Percentiles rank a stretch among this genome's conserved stretches.
Evolutionary conservation across 2,329 filamentous ascomycete genomes (phyloP).

Genomic region (Cladosporium sphaerospermum): DNA sequence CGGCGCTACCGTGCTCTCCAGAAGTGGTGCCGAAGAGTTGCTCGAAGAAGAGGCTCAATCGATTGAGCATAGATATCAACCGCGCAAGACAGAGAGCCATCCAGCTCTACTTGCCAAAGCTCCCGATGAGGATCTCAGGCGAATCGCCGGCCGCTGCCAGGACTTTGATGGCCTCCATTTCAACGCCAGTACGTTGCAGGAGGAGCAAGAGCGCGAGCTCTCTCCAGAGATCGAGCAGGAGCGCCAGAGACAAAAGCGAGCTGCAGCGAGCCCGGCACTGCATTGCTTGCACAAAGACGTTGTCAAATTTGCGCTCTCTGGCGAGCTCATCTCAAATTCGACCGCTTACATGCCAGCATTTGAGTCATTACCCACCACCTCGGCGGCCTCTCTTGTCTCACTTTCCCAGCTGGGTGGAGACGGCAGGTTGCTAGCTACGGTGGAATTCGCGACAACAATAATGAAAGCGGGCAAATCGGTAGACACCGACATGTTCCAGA

Average conservation of each 20-base stretch:
- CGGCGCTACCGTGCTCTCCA: slow-evolving; percentile 14
- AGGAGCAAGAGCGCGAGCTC: slow-evolving; percentile 66
- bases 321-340: slow-evolving; percentile 25
- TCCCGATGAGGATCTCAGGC: slow-evolving; percentile 19
- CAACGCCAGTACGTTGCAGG: slow-evolving; percentile 39
- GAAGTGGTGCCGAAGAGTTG: slow-evolving; percentile 37
- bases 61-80: slow-evolving; percentile 46
- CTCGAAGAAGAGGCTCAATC: slow-evolving; percentile 51
- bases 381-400: slow-evolving; percentile 33
- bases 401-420: slow-evolving; percentile 32
- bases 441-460: slow-evolving; percentile 48
- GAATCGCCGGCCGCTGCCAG: slow-evolving; percentile 19
- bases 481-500: slow-evolving; percentile 43
- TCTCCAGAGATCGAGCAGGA: slow-evolving; percentile 59
- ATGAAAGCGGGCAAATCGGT: slow-evolving; percentile 4
- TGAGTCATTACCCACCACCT: slow-evolving; percentile 35
- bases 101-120: background rate
- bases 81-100: slow-evolving; percentile 11
- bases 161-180: slow-evolving; percentile 19
- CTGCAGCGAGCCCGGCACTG: slow-evolving; percentile 29
- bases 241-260: slow-evolving; percentile 45
- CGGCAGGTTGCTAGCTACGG: slow-evolving; percentile 39
- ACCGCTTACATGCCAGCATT: slow-evolving; percentile 44
- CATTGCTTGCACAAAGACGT: slow-evolving; percentile 45
- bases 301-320: slow-evolving; percentile 33